These are phyloP conservation scores for Mycena amicta DNA, from an alignment of 768 basidiomycete genomes.

Conservation along the genomic window DNA sequence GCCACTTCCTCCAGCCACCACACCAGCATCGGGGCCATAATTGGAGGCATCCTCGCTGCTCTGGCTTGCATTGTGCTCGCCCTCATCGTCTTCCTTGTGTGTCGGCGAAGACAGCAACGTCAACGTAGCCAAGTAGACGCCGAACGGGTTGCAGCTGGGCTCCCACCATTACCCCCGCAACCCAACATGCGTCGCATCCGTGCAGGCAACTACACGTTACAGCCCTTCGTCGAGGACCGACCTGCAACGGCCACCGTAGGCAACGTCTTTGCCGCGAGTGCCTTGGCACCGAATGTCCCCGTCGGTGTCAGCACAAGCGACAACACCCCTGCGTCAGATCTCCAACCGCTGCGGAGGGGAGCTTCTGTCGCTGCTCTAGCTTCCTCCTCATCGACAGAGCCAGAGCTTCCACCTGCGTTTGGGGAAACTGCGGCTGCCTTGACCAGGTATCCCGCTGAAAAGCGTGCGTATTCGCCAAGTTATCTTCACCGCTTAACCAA, in stretches of 20 bases:
- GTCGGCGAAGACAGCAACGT: slow-evolving; percentile 22
- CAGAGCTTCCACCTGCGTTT: neutral
- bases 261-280: slow-evolving; percentile 3
- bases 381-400: neutral
- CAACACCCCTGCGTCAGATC: neutral
- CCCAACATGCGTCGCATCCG: slow-evolving; percentile 13
- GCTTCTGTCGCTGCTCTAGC: neutral
- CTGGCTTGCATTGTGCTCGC: slow-evolving; percentile 23
- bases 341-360: neutral
- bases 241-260: neutral
- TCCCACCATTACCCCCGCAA: slow-evolving; percentile 1
- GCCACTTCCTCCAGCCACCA: slow-evolving; percentile 1
- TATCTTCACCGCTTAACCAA: too few relatives aligned
- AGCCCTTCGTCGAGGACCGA: slow-evolving; percentile 19
- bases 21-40: slow-evolving; percentile 28
- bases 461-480: too few relatives aligned
- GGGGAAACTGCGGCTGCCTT: neutral
- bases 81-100: slow-evolving; percentile 20
- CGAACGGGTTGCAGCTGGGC: slow-evolving; percentile 14
- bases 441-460: neutral
- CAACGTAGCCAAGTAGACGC: slow-evolving; percentile 6
- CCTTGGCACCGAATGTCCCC: neutral
- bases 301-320: neutral
- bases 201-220: slow-evolving; percentile 4
- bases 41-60: slow-evolving; percentile 32